Base-by-base conservation (phyloP, 345 rosid species). In the Jatropha curcas region DNA sequence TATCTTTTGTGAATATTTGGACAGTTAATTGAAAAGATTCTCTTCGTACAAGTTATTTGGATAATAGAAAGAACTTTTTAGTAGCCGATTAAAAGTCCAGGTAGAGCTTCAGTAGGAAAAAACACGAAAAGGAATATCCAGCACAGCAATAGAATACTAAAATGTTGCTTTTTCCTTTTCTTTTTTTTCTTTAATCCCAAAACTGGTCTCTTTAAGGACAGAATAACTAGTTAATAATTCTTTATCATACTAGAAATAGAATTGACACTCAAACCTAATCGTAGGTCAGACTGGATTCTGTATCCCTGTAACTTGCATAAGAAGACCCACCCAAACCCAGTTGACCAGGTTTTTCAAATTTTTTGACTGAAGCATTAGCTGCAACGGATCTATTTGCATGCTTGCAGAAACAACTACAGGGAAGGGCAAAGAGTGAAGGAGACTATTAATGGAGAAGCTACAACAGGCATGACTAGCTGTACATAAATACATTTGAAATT, bases 401-500 rank as follows among this genome's bases (percentile, higher is more conserved):
- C 61, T 27, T 0, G 35, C 52, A n/a, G n/a, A 45, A 60, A 34
- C 68, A 63, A 20, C n/a, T 10, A 61, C 17, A 0, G 17, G 45
- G 22, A 39, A 43, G 55, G 19, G 7, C 39, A 10, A 31, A 50
- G 10, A 45, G 31, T 28, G 60, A 13, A 39, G 4, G 34, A 50
- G 37, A 51, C 61, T 68, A 30, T 25, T 31, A 65, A 30, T 30
- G 19, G 46, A 43, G 31, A 80, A 62, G 16, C 68, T 71, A 74
- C 74, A 59, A 77, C 62, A 70, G 66, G 74, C 75, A 43, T 41
- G 27, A 19, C 51, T 35, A 58, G 70, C 83, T 84, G 77, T 82
- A 82, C 85, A 86, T 61, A 60, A 41, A 72, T 77, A 77, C 75
- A 77, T 64, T 33, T 45, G 19, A 31, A 74, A 43, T 73, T 65